Evolutionary conservation across 2,329 filamentous ascomycete genomes (phyloP).

Genomic region (Penicillium sp.): DNA sequence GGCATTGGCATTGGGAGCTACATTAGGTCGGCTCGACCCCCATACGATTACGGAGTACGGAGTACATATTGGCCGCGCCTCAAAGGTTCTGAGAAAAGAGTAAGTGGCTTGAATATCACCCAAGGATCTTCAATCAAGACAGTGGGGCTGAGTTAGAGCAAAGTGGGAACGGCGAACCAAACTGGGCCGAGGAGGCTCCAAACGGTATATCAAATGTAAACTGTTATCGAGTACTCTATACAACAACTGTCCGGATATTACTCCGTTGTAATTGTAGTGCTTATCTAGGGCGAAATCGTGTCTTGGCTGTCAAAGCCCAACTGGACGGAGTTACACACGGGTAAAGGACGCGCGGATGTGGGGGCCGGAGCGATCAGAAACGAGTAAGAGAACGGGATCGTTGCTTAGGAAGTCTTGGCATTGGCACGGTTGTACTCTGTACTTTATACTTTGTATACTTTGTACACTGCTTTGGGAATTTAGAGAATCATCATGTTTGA

Average conservation of each 20-base stretch:
- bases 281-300: neutral
- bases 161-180: neutral
- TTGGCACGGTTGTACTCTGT: neutral
- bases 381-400: conserved; percentile 13
- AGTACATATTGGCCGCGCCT: neutral
- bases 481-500: neutral
- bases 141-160: neutral
- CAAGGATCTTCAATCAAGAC: neutral
- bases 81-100: neutral
- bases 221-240: neutral
- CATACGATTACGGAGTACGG: neutral
- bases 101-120: neutral
- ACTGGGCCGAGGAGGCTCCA: neutral
- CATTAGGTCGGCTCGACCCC: too few species aligned
- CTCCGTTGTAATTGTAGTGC: neutral
- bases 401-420: conserved; percentile 18
- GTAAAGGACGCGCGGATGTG: conserved; percentile 26
- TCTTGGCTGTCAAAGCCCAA: conserved; percentile 4
- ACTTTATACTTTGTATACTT: neutral
- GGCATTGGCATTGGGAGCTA: neutral
- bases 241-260: neutral
- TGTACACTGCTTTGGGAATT: neutral
- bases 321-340: neutral
- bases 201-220: neutral
- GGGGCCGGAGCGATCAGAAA: conserved; percentile 9